phyloP scores from a whole-genome alignment of 305 asterid species.

The Vinca major region DNA sequence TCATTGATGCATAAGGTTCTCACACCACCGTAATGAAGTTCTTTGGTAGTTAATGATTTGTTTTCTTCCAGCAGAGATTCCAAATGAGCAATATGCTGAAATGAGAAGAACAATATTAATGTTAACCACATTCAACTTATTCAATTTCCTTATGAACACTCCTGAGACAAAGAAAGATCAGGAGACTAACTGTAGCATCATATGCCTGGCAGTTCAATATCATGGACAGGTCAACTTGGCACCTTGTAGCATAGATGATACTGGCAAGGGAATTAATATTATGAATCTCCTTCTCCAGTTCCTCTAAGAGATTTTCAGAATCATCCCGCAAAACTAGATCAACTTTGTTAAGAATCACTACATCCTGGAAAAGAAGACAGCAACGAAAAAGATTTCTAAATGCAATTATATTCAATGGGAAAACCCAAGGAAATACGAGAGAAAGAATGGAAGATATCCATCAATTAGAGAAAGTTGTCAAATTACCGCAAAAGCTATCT shows the following conservation, averaged over 20 bases:
- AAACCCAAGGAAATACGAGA: background rate
- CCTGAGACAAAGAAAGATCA: background rate
- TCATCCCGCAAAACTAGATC: slow-evolving; percentile 62
- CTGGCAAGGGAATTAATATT: slow-evolving; percentile 67
- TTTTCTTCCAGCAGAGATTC: slow-evolving; percentile 64
- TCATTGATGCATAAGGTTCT: slow-evolving; percentile 73
- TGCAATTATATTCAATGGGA: slow-evolving; percentile 1
- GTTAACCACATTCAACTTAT: background rate
- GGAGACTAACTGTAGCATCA: slow-evolving; percentile 54
- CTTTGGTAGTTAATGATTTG: slow-evolving; percentile 53
- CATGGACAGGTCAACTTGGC: slow-evolving; percentile 71
- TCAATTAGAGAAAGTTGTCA: slow-evolving; percentile 1
- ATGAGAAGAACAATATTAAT: slow-evolving; percentile 6
- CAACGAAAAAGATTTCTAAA: background rate
- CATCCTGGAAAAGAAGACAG: slow-evolving; percentile 50
- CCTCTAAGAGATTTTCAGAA: slow-evolving; percentile 40
- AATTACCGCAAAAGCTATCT: slow-evolving; percentile 84
- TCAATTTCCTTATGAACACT: background rate
- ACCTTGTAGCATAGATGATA: slow-evolving; percentile 58
- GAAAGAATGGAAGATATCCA: background rate
- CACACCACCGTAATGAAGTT: slow-evolving; percentile 71
- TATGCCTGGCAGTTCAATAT: slow-evolving; percentile 76
- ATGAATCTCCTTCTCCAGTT: slow-evolving; percentile 74
- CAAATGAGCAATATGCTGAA: slow-evolving; percentile 72
- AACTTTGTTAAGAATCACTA: slow-evolving; percentile 86